Evolutionary conservation across 2,329 filamentous ascomycete genomes (phyloP).

Genomic region (Diaporthe sp.): DNA sequence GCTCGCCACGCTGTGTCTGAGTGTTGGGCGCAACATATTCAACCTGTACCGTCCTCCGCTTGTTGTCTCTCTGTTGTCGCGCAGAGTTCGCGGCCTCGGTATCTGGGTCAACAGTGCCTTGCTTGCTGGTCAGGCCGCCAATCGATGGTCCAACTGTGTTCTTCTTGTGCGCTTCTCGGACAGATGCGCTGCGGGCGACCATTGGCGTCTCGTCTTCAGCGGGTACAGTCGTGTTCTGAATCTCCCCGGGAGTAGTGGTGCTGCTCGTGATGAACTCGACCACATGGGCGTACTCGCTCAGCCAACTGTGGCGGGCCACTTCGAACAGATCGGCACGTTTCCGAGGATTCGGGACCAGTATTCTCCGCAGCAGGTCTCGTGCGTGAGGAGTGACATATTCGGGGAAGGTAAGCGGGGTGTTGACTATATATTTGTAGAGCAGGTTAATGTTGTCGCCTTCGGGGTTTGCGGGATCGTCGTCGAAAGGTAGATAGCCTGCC

Average conservation of each 20-base stretch:
- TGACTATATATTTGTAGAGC: conserved; percentile 99
- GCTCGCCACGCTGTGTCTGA: conserved; percentile 81
- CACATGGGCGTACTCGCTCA: conserved; percentile 96
- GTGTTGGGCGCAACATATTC: conserved; percentile 96
- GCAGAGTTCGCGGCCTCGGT: conserved; percentile 65
- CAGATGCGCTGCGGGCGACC: conserved; percentile 89
- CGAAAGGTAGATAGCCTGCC: conserved; percentile 96
- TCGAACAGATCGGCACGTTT: conserved; percentile 97
- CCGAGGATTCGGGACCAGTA: conserved; percentile 93
- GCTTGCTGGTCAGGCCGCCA: conserved; percentile 79
- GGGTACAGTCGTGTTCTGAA: conserved; percentile 82
- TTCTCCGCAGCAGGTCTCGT: conserved; percentile 90
- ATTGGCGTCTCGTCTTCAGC: conserved; percentile 71
- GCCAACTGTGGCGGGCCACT: conserved; percentile 96
- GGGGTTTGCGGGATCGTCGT: conserved; percentile 97
- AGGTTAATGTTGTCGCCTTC: conserved; percentile 99
- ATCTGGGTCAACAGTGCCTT: conserved; percentile 80
- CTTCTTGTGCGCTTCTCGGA: conserved; percentile 87
- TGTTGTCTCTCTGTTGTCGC: conserved; percentile 85
- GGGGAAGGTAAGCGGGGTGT: conserved; percentile 95
- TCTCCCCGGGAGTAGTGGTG: conserved; percentile 88
- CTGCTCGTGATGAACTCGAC: conserved; percentile 98
- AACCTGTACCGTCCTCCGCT: conserved; percentile 94
- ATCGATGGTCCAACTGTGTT: conserved; percentile 60
- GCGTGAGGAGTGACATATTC: conserved; percentile 99